A percentile compares a stretch with the other conserved stretches of the same genome.
These are phyloP conservation scores for Luffa acutangula DNA, from an alignment of 306 rosid species.

Conservation along the genomic window DNA sequence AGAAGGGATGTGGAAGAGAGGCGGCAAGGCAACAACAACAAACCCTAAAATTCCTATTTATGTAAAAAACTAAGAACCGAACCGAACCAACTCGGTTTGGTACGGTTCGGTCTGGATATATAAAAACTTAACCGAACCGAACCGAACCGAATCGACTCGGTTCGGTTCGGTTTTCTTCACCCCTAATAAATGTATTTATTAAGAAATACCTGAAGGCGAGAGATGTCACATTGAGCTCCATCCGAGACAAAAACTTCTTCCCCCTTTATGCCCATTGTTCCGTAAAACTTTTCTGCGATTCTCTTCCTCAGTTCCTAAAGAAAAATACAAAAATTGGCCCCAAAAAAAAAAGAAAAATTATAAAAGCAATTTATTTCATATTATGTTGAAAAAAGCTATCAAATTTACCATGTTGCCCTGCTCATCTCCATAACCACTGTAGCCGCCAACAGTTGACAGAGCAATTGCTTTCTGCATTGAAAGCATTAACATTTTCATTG, in stretches of 20 bases:
- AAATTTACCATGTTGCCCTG: constrained; percentile 47
- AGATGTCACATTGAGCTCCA: constrained; percentile 63
- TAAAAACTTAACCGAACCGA: too few relatives aligned
- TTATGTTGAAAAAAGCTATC: neutral
- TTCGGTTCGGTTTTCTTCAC: too few relatives aligned
- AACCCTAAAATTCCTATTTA: too few relatives aligned
- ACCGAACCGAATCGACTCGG: too few relatives aligned
- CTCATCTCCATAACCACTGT: constrained; percentile 62
- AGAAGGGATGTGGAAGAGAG: too few relatives aligned
- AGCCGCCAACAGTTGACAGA: constrained; percentile 45
- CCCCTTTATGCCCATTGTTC: constrained; percentile 21
- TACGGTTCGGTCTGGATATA: too few relatives aligned
- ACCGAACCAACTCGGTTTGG: too few relatives aligned
- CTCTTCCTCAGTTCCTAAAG: constrained; percentile 34
- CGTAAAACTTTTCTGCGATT: constrained; percentile 40
- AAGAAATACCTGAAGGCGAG: constrained; percentile 40
- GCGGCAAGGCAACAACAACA: too few relatives aligned
- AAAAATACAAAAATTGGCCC: neutral
- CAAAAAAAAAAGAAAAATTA: neutral
- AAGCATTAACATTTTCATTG: neutral
- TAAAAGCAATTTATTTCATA: neutral
- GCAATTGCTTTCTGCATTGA: constrained; percentile 33
- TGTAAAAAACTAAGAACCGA: too few relatives aligned
- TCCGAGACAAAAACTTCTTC: constrained; percentile 53
- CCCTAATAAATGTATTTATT: too few relatives aligned